Evolutionary conservation across 441 rosid species (phyloP).

Genomic region (Populus hybrid): DNA sequence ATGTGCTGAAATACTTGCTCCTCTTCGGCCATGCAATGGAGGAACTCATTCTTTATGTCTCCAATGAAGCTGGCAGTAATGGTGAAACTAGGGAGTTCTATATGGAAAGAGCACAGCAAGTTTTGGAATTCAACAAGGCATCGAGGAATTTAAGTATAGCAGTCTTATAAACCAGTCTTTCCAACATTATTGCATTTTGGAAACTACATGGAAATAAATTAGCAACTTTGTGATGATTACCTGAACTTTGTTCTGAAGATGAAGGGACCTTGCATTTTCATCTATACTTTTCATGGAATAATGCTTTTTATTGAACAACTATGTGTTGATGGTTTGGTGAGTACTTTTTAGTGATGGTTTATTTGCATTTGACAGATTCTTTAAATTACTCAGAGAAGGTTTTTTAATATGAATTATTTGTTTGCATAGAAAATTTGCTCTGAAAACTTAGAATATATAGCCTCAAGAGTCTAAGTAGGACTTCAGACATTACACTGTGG

Average conservation of each 20-base stretch:
- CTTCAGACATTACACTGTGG: too few relatives aligned
- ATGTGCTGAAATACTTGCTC: conserved; percentile 23
- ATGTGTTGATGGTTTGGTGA: too few relatives aligned
- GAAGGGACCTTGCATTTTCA: too few relatives aligned
- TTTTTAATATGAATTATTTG: neutral
- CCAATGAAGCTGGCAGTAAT: neutral
- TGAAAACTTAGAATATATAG: neutral
- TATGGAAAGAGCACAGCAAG: neutral
- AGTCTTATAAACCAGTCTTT: neutral
- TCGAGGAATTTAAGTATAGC: neutral
- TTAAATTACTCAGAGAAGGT: neutral
- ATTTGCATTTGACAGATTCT: neutral
- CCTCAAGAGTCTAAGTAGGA: neutral
- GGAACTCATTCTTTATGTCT: conserved; percentile 20
- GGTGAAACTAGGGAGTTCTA: neutral
- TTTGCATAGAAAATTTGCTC: neutral
- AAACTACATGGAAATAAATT: too few relatives aligned
- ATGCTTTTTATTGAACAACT: too few relatives aligned
- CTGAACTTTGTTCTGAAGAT: too few relatives aligned
- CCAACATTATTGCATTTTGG: neutral
- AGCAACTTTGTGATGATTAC: too few relatives aligned
- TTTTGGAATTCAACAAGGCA: neutral
- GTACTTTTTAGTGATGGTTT: neutral
- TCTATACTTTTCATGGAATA: too few relatives aligned
- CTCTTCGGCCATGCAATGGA: conserved; percentile 14